Percentiles rank a stretch among this genome's conserved stretches.
Evolutionary conservation across 768 basidiomycete genomes (phyloP).

Genomic region (Sporobolomyces roseus): DNA sequence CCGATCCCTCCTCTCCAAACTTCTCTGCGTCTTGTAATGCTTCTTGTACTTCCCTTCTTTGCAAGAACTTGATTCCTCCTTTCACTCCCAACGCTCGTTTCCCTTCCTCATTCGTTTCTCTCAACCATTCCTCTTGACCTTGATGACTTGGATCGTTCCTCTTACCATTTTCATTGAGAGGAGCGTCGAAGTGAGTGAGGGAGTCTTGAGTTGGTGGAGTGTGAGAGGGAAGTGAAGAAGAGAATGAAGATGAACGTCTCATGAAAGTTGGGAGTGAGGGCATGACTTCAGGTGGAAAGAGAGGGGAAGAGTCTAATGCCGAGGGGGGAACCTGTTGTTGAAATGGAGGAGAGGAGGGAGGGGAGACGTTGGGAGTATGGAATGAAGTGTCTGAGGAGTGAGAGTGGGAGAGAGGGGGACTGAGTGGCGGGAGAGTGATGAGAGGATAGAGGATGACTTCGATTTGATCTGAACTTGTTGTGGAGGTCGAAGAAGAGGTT

Average conservation of each 20-base stretch:
- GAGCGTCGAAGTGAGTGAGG: background rate
- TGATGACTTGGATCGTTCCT: no score
- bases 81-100: background rate
- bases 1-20: background rate
- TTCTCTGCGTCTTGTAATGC: background rate
- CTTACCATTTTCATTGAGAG: no score
- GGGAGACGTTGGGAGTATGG: background rate
- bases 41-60: background rate
- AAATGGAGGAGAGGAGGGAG: background rate
- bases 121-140: background rate
- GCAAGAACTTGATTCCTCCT: slow-evolving; percentile 1
- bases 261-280: no score
- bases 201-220: background rate
- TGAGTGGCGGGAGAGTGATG: no score
- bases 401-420: background rate
- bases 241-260: background rate
- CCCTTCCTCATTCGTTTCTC: background rate
- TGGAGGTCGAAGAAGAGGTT: background rate
- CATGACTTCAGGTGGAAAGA: no score
- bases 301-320: no score
- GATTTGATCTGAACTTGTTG: no score
- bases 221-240: background rate
- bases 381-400: background rate
- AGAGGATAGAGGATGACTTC: no score
- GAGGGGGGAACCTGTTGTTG: background rate